A percentile compares a stretch with the other conserved stretches of the same genome.
Conservation (phyloP, 2,329 filamentous ascomycete species). For the Davidsoniella eucalypti region DNA sequence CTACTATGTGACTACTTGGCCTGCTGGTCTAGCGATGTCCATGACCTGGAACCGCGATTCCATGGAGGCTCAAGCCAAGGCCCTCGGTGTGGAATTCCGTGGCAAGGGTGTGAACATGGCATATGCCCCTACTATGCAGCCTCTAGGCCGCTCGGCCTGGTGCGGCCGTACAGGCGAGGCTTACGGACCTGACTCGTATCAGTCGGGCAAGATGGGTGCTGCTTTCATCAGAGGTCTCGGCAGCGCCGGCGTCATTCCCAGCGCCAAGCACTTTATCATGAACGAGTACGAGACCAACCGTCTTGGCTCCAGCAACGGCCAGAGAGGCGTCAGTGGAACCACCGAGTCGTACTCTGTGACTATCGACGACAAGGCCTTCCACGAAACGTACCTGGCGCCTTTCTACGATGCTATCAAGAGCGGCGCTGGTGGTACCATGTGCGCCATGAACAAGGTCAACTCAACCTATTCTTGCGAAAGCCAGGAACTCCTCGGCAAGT, state of each 20-base stretch:
- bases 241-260: conserved; percentile 23
- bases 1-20: conserved; percentile 57
- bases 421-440: conserved; percentile 40
- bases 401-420: conserved; percentile 52
- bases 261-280: conserved; percentile 48
- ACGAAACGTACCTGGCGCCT: conserved; percentile 52
- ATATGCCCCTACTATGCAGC: conserved; percentile 26
- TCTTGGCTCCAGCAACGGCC: conserved; percentile 24
- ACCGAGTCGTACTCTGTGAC: conserved; percentile 44
- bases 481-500: conserved; percentile 46
- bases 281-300: conserved; percentile 64
- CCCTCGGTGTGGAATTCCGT: conserved; percentile 52
- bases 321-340: conserved; percentile 22
- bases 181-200: conserved; percentile 47
- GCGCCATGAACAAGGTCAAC: conserved; percentile 55
- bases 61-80: conserved; percentile 53
- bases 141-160: conserved; percentile 27
- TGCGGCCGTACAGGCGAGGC: conserved; percentile 50
- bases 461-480: conserved; percentile 57
- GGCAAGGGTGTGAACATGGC: conserved; percentile 57
- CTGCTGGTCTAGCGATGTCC: conserved; percentile 62
- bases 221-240: conserved; percentile 18
- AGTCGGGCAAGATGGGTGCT: conserved; percentile 38
- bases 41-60: conserved; percentile 66
- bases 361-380: conserved; percentile 43